These are phyloP conservation scores for Kodamaea lidongshanica DNA, from an alignment of 805 yeast species.

Conservation along the genomic window DNA sequence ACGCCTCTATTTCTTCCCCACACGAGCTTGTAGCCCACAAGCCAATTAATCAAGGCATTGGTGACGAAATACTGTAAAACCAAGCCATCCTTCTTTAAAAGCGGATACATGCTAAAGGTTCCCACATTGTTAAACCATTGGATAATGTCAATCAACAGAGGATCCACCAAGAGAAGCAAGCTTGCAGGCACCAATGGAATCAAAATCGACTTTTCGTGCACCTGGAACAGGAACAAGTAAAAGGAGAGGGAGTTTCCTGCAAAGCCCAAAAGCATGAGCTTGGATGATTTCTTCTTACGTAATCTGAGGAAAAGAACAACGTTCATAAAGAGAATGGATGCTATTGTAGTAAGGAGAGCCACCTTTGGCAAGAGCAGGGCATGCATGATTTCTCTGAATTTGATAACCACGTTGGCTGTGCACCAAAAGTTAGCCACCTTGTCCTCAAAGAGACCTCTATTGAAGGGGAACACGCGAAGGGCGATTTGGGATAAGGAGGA, in stretches of 20 bases:
- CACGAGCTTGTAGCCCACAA: constrained; percentile 42
- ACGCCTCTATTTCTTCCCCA: constrained; percentile 13
- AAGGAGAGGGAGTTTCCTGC: constrained; percentile 83
- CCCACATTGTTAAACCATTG: constrained; percentile 86
- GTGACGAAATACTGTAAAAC: constrained; percentile 63
- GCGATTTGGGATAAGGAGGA: constrained; percentile 47
- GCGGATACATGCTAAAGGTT: constrained; percentile 82
- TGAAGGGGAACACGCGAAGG: constrained; percentile 79
- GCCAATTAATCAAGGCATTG: constrained; percentile 62
- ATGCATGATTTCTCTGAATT: constrained; percentile 54
- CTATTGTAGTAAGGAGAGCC: constrained; percentile 49
- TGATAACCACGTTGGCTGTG: constrained; percentile 73
- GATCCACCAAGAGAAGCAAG: constrained; percentile 50
- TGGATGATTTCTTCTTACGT: constrained; percentile 7
- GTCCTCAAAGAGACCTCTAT: constrained; percentile 92
- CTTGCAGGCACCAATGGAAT: constrained; percentile 85
- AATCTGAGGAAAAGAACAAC: constrained; percentile 9
- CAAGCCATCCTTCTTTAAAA: constrained; percentile 64
- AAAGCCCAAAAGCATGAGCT: constrained; percentile 53
- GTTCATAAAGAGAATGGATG: constrained; percentile 24
- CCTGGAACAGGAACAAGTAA: constrained; percentile 87
- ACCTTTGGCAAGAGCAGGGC: constrained; percentile 52
- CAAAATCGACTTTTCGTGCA: constrained; percentile 88
- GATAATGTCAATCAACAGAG: constrained; percentile 61
- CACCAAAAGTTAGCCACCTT: constrained; percentile 98